Evolutionary conservation across 805 yeast species (phyloP).

Genomic region (Peterozyma toletana): DNA sequence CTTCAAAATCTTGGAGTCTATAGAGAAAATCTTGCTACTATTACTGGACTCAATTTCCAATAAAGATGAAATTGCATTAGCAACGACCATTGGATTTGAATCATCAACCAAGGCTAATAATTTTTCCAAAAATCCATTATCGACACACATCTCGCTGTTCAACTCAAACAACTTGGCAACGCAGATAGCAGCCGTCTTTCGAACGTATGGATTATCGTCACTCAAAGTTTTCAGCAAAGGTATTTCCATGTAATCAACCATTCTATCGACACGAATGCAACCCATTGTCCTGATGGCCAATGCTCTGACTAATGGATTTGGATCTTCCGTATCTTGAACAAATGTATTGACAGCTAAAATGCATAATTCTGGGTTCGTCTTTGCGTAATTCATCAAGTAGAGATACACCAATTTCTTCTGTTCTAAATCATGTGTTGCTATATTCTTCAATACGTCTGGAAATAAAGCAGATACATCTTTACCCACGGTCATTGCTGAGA

Average conservation of each 20-base stretch:
- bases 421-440: slow-evolving; percentile 93
- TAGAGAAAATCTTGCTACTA: slow-evolving; percentile 24
- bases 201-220: slow-evolving; percentile 95
- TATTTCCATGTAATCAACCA: slow-evolving; percentile 89
- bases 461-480: slow-evolving; percentile 92
- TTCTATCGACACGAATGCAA: slow-evolving; percentile 89
- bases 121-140: slow-evolving; percentile 74
- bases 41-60: slow-evolving; percentile 53
- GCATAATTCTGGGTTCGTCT: slow-evolving; percentile 91
- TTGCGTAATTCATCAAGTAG: slow-evolving; percentile 95
- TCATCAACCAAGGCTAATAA: slow-evolving; percentile 69
- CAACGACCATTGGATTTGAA: slow-evolving; percentile 94
- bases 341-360: slow-evolving; percentile 96
- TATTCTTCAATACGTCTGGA: slow-evolving; percentile 93
- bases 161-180: slow-evolving; percentile 92
- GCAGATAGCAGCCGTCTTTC: slow-evolving; percentile 96
- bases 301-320: slow-evolving; percentile 92
- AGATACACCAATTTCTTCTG: slow-evolving; percentile 94
- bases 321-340: slow-evolving; percentile 91
- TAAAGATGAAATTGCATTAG: slow-evolving; percentile 83
- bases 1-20: slow-evolving; percentile 36
- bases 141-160: slow-evolving; percentile 72
- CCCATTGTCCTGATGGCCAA: slow-evolving; percentile 99
- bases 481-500: slow-evolving; percentile 97
- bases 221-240: slow-evolving; percentile 79